These are phyloP conservation scores for Penicillium sclerotigenum DNA, from an alignment of 2,329 filamentous ascomycete genomes.

Conservation along the genomic window DNA sequence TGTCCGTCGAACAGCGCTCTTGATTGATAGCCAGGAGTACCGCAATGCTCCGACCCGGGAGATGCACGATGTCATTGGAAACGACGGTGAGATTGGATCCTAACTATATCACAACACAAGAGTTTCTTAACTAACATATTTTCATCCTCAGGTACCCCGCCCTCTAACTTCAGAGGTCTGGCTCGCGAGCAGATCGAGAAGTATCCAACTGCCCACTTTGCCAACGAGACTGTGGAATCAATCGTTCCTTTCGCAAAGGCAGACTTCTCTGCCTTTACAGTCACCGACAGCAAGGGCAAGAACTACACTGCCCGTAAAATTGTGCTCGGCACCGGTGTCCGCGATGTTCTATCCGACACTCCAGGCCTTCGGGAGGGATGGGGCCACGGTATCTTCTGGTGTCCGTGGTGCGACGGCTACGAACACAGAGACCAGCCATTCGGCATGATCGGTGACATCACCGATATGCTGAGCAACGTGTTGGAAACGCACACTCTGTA, in stretches of 20 bases:
- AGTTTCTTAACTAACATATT: not conserved
- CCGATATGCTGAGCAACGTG: conserved; percentile 46
- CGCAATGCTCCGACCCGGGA: conserved; percentile 56
- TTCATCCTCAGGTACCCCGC: conserved; percentile 21
- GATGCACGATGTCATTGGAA: conserved; percentile 61
- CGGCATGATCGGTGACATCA: conserved; percentile 51
- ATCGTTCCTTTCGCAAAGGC: conserved; percentile 17
- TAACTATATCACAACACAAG: not conserved
- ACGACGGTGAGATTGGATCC: conserved; percentile 49
- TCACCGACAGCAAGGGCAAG: conserved; percentile 37
- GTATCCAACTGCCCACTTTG: conserved; percentile 51
- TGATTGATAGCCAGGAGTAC: conserved; percentile 60
- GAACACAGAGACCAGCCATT: conserved; percentile 60
- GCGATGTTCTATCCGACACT: conserved; percentile 54
- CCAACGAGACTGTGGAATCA: conserved; percentile 47
- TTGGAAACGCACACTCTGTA: conserved; percentile 56
- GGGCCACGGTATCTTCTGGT: conserved; percentile 62
- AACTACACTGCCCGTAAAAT: conserved; percentile 52
- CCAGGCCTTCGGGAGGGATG: conserved; percentile 56
- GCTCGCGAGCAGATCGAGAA: conserved; percentile 53
- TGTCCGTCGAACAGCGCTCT: conserved; percentile 53
- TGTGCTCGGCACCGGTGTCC: conserved; percentile 57
- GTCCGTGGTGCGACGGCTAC: conserved; percentile 63
- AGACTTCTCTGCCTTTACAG: conserved; percentile 48
- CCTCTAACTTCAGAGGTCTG: conserved; percentile 53